Evolutionary conservation across 208 protist genomes (phyloP).

Genomic region (Leishmania amazonensis): DNA sequence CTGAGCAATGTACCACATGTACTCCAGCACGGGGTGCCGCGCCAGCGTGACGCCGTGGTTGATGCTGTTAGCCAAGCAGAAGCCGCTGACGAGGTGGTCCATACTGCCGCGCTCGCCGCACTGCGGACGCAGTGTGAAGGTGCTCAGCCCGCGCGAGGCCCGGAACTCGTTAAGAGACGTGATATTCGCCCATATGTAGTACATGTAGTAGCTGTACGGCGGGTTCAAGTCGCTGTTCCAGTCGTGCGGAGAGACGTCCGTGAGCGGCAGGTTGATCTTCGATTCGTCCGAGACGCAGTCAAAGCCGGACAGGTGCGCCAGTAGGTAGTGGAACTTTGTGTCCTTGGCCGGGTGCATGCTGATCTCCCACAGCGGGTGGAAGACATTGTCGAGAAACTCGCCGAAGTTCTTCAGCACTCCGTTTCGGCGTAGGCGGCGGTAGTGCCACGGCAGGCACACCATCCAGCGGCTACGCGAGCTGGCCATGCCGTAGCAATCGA

Average conservation of each 20-base stretch:
- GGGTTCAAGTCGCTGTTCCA: conserved; percentile 96
- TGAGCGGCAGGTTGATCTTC: conserved; percentile 91
- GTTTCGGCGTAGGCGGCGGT: conserved; percentile 80
- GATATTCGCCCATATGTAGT: conserved; percentile 99
- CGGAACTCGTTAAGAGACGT: conserved; percentile 96
- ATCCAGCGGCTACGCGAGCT: conserved; percentile 97
- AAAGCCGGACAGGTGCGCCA: conserved; percentile 96
- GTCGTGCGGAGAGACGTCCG: conserved; percentile 82
- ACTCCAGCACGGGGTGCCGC: conserved; percentile 96
- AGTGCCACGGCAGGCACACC: conserved; percentile 94
- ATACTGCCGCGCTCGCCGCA: conserved; percentile 93
- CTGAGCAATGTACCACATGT: conserved; percentile 98
- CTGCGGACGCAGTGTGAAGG: conserved; percentile 96
- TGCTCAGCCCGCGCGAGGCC: conserved; percentile 74
- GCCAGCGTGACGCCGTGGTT: conserved; percentile 97
- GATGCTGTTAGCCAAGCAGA: conserved; percentile 95
- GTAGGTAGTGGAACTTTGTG: conserved; percentile 96
- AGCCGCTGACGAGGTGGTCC: conserved; percentile 94
- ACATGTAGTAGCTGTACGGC: conserved; percentile 98
- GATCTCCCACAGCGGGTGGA: conserved; percentile 98
- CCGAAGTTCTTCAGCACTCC: conserved; percentile 91
- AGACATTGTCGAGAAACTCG: conserved; percentile 96
- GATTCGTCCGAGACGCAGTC: conserved; percentile 97
- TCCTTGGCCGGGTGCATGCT: conserved; percentile 94
- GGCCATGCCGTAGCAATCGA: conserved; percentile 95